Conservation (phyloP, 345 rosid species). For the Moringa oleifera region DNA sequence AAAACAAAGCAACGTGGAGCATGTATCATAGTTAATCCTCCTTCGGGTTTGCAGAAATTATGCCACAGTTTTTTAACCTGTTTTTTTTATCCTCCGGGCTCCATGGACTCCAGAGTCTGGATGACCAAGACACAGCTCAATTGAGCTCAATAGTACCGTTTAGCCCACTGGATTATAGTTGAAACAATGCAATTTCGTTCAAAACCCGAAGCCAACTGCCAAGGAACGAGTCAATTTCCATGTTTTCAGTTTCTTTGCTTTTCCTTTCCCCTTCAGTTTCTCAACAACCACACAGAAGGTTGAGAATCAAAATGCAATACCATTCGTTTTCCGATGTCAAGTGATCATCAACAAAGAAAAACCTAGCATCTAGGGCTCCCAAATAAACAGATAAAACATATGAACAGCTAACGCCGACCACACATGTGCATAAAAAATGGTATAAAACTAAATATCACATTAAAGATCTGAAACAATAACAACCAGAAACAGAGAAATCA, state of each 20-base stretch:
- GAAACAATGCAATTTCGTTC: neutral
- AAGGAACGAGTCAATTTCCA: neutral
- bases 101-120: no score
- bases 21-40: neutral
- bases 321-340: neutral
- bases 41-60: neutral
- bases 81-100: no score
- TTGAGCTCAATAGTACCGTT: neutral
- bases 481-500: neutral
- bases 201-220: neutral
- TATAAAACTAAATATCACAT: neutral
- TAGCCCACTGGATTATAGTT: neutral
- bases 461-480: slow-evolving; percentile 12
- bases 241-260: no score
- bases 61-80: no score
- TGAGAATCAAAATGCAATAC: neutral
- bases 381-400: neutral
- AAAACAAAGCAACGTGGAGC: neutral
- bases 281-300: neutral
- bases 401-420: no score
- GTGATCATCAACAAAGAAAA: neutral
- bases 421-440: neutral
- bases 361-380: neutral
- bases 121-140: no score
- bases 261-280: neutral